Conservation (phyloP, 352 stramenopile genomes). For the Phytophthora sojae region DNA sequence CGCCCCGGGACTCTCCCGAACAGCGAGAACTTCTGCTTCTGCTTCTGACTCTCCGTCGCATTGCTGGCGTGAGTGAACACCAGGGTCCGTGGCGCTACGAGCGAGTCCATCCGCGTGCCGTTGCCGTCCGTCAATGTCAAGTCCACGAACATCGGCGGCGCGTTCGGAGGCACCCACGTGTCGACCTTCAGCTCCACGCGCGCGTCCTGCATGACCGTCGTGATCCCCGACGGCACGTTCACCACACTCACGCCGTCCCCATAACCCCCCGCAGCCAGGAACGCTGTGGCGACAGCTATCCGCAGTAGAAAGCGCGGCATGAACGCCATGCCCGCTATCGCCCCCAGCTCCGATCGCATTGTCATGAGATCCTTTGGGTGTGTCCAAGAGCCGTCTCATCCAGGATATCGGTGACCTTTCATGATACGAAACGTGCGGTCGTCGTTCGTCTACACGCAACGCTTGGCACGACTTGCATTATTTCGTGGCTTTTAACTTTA, state of each 20-base stretch:
- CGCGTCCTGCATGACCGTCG: constrained; percentile 48
- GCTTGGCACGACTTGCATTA: neutral
- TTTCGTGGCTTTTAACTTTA: too few species aligned
- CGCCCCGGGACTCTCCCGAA: constrained; percentile 45
- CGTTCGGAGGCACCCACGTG: constrained; percentile 47
- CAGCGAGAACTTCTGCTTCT: constrained; percentile 55
- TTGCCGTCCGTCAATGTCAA: constrained; percentile 56
- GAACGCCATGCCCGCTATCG: neutral
- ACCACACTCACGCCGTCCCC: constrained; percentile 40
- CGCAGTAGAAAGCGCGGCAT: constrained; percentile 11
- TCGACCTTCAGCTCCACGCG: constrained; percentile 52
- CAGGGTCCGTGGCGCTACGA: constrained; percentile 49
- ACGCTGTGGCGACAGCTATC: neutral
- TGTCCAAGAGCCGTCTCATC: constrained; percentile 6
- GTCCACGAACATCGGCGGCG: constrained; percentile 53
- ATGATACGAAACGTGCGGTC: constrained; percentile 19
- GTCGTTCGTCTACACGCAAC: constrained; percentile 1
- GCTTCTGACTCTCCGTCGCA: constrained; percentile 19
- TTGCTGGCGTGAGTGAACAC: constrained; percentile 44
- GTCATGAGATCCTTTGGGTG: constrained; percentile 5
- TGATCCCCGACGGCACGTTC: constrained; percentile 63
- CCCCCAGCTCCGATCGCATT: constrained; percentile 9
- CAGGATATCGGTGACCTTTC: constrained; percentile 24
- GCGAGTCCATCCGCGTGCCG: constrained; percentile 36
- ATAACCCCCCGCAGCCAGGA: constrained; percentile 1